Conservation (phyloP, 176 grass and related monocot species). For the Hordeum marinum region DNA sequence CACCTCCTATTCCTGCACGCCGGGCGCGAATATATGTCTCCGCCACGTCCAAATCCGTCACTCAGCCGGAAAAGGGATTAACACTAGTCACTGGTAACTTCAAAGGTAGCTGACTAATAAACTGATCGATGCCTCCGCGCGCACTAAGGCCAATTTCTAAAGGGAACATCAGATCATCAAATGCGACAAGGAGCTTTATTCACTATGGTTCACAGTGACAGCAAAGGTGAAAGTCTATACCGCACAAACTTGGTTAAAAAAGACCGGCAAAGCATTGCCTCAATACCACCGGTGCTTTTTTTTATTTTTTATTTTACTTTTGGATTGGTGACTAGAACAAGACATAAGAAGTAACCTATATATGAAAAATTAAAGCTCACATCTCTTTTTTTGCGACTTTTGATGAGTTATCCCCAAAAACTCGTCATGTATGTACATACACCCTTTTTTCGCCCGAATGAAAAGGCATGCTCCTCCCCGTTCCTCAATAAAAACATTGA, state of each 20-base stretch:
- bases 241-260: background rate
- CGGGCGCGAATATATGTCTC: slow-evolving; percentile 21
- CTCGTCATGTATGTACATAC: too few relatives aligned
- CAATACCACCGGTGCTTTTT: background rate
- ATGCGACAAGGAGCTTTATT: background rate
- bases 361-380: too few relatives aligned
- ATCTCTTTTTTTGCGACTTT: too few relatives aligned
- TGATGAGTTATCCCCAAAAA: too few relatives aligned
- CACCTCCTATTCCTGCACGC: background rate
- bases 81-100: background rate
- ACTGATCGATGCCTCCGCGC: background rate
- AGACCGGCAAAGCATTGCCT: background rate
- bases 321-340: background rate
- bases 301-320: background rate
- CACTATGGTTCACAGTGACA: background rate
- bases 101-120: slow-evolving; percentile 9
- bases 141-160: background rate
- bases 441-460: too few relatives aligned
- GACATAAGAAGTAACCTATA: too few relatives aligned
- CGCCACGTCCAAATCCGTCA: slow-evolving; percentile 30
- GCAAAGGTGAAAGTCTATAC: background rate
- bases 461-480: too few relatives aligned
- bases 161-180: background rate
- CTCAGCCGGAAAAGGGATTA: slow-evolving; percentile 1
- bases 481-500: too few relatives aligned